Evolutionary conservation across 805 yeast species (phyloP), one percentile per base, ranked within the genome.

Genomic region (Metschnikowia lunata): DNA sequence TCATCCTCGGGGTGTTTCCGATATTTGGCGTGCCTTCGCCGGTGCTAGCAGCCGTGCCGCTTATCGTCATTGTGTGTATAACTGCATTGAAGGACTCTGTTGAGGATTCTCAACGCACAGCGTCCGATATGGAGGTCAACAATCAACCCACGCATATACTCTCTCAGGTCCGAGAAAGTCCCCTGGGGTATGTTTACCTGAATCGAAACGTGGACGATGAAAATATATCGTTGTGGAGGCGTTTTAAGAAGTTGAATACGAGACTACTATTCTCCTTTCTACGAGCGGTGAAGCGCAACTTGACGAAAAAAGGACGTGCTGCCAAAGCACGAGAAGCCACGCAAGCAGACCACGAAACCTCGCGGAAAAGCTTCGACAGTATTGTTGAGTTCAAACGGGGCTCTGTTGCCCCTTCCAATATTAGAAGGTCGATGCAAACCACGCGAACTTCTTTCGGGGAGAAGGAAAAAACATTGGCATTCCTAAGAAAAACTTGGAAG

Each of bases 21-120:
- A 78, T 85, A 37, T 85, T 85, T 59, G 95, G 95, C 37, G 89
- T 83, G 15, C 72, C 78, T 29, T 72, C 71, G 47, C 89, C 93
- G 1, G 91, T 80, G 1, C 67, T 85, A 56, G 83, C 85, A 15
- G 86, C 89, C 2, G 90, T 85, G 30, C 95, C 95, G 3, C 76
- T 85, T 59, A 83, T 85, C 60, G 90, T 85, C 44, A 85, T 85
- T 68, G 89, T 85, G 14, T 70, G 73, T 43, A 68, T 85, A 50
- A 85, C 93, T 2, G 90, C 88, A 5, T 59, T 82, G 50, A 83
- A 84, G 57, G 93, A 86, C 63, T 90, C 84, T 0, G 70, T 85
- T 52, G 95, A 85, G 63, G 95, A 85, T 61, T 82, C 78, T 51
- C 72, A 85, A 46, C 74, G 95, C 55, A 76, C 78, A 2, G 54